Percentiles rank a stretch among this genome's conserved stretches.
Conservation (phyloP, 345 rosid species). For the Eucalyptus sp. region DNA sequence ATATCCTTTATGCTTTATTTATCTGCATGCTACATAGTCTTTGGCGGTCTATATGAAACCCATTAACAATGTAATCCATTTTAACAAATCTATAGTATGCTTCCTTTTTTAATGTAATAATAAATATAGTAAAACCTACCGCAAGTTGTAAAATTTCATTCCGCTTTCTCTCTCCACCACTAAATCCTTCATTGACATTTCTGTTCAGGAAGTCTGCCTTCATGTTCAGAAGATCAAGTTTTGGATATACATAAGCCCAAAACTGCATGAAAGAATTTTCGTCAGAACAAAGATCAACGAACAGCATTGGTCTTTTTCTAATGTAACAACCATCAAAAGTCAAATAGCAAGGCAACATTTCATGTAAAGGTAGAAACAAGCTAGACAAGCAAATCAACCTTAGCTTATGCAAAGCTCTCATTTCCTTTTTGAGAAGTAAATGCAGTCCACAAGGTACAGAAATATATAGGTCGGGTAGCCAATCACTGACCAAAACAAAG, state of each 20-base stretch:
- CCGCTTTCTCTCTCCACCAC: constrained; percentile 97
- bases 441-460: background rate
- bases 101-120: background rate
- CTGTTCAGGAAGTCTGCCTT: constrained; percentile 83
- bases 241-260: constrained; percentile 59
- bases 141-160: constrained; percentile 94
- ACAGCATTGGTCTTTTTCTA: background rate
- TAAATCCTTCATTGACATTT: constrained; percentile 98
- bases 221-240: constrained; percentile 82
- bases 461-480: background rate
- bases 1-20: background rate
- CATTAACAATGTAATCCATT: background rate
- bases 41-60: background rate
- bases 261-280: constrained; percentile 48
- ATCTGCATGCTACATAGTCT: background rate
- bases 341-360: background rate
- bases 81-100: background rate
- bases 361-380: background rate
- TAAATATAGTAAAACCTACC: constrained; percentile 19
- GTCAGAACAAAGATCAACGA: background rate
- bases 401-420: background rate
- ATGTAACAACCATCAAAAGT: background rate
- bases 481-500: background rate
- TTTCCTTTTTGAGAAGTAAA: background rate
- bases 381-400: background rate